Percentiles rank a stretch among this genome's conserved stretches.
Evolutionary conservation across 257 asterid species (phyloP).

Genomic region (Ilex asprella): DNA sequence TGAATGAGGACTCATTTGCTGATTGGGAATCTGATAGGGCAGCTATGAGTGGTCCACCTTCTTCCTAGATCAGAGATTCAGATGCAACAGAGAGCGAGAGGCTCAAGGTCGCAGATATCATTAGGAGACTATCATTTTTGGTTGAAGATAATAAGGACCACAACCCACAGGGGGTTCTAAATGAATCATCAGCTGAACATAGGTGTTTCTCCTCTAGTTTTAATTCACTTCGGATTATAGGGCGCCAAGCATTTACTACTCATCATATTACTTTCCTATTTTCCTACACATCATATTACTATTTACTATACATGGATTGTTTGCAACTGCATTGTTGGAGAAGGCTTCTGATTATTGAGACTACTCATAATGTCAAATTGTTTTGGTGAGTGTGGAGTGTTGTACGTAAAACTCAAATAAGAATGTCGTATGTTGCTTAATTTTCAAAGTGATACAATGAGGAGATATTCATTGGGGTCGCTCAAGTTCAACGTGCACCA

Average conservation of each 20-base stretch:
- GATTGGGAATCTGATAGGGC: slow-evolving; percentile 60
- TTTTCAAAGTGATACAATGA: too few species aligned
- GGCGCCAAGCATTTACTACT: slow-evolving; percentile 54
- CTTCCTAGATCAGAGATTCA: slow-evolving; percentile 33
- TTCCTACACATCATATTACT: too few species aligned
- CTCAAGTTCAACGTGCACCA: too few species aligned
- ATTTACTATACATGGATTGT: too few species aligned
- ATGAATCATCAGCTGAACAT: slow-evolving; percentile 30
- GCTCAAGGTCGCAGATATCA: slow-evolving; percentile 61
- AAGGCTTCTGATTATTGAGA: too few species aligned
- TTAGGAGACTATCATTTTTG: slow-evolving; percentile 39
- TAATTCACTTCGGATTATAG: slow-evolving; percentile 57
- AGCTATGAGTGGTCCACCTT: slow-evolving; percentile 17
- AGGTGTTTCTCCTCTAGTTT: slow-evolving; percentile 24
- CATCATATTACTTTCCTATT: too few species aligned
- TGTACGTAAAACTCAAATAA: too few species aligned
- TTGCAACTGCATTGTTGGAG: too few species aligned
- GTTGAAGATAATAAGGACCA: slow-evolving; percentile 18
- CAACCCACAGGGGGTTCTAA: slow-evolving; percentile 17
- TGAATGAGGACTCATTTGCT: slow-evolving; percentile 30
- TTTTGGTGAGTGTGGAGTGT: too few species aligned
- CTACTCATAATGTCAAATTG: too few species aligned
- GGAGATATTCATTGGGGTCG: too few species aligned
- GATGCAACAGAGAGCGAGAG: slow-evolving; percentile 64
- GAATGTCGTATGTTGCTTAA: too few species aligned